Conservation (phyloP, 75 land plant species). For the Selaginella moellendorffii region DNA sequence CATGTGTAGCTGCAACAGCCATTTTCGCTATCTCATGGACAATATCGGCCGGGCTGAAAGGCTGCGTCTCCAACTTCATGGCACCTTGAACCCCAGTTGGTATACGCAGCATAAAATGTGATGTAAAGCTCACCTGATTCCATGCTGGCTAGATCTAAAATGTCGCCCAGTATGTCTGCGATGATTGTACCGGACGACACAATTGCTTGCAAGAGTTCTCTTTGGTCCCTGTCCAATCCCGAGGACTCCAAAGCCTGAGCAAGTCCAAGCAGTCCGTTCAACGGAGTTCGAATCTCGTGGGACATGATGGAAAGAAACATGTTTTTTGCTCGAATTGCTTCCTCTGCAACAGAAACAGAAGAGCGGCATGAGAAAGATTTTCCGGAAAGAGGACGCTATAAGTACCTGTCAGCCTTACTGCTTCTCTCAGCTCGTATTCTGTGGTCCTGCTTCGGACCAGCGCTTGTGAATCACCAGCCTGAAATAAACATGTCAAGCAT, state of each 20-base stretch:
- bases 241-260: constrained; percentile 12
- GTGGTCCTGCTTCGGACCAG: background rate
- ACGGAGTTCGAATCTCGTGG: constrained; percentile 18
- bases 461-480: background rate
- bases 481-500: background rate
- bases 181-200: constrained; percentile 17
- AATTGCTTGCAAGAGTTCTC: constrained; percentile 18
- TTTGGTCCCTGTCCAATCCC: constrained; percentile 13
- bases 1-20: constrained; percentile 21
- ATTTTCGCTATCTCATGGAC: constrained; percentile 21
- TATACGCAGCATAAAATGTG: no score
- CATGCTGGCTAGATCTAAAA: constrained; percentile 19
- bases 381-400: no score
- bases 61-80: constrained; percentile 16
- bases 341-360: constrained; percentile 4
- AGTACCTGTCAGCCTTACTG: background rate
- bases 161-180: constrained; percentile 18
- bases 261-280: constrained; percentile 19
- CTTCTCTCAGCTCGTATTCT: background rate
- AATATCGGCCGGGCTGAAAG: constrained; percentile 16
- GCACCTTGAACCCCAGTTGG: constrained; percentile 1
- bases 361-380: background rate
- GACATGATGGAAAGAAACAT: constrained; percentile 22
- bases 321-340: constrained; percentile 19
- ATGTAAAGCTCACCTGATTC: constrained; percentile 16